These are phyloP conservation scores for Trichosporon inkin DNA, from an alignment of 1,284 basidiomycete genomes.

Conservation along the genomic window DNA sequence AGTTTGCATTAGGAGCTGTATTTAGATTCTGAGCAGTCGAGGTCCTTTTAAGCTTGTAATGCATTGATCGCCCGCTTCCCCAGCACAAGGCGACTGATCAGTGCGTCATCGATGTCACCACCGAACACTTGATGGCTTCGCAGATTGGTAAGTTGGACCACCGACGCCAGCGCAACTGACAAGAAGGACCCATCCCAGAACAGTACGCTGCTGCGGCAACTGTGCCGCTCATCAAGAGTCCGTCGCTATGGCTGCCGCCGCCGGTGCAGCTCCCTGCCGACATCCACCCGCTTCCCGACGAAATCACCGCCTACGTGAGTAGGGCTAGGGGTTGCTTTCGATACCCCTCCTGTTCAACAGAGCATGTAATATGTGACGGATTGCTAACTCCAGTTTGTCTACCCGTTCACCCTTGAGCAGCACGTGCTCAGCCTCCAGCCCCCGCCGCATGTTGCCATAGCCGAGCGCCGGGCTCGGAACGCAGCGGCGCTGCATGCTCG, in stretches of 20 bases:
- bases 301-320: conserved; percentile 77
- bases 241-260: conserved; percentile 76
- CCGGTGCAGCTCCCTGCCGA: conserved; percentile 78
- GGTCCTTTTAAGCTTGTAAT: not conserved
- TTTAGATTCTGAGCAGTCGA: not conserved
- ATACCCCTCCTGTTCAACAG: not conserved
- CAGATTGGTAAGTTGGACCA: conserved; percentile 21
- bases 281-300: conserved; percentile 85
- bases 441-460: conserved; percentile 62
- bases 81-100: not conserved
- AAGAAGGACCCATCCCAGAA: conserved; percentile 44
- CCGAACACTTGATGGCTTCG: conserved; percentile 11
- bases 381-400: conserved; percentile 66
- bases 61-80: not conserved
- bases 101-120: conserved; percentile 4
- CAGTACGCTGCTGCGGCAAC: conserved; percentile 70
- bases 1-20: not conserved
- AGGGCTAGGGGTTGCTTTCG: no score
- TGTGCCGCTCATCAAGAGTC: conserved; percentile 83
- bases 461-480: conserved; percentile 62
- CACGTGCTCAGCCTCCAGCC: conserved; percentile 71
- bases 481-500: conserved; percentile 65
- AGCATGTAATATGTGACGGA: not conserved
- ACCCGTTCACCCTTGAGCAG: conserved; percentile 84
- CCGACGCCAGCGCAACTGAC: not conserved